Evolutionary conservation across 2,329 filamentous ascomycete species (phyloP).

Genomic region (Aplosporella prunicola): DNA sequence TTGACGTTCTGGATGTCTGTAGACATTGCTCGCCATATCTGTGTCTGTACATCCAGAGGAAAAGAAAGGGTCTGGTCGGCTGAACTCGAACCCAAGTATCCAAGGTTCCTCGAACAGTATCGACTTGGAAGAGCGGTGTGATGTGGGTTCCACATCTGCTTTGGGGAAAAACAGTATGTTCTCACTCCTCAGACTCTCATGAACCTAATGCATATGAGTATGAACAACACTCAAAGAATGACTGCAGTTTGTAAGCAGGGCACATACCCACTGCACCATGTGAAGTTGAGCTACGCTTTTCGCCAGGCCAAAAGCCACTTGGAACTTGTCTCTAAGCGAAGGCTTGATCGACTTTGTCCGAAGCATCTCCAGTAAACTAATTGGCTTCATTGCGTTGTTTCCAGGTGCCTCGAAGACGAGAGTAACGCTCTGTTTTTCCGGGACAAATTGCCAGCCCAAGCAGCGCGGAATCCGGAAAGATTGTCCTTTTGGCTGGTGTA

Average conservation of each 20-base stretch:
- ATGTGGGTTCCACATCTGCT: too few species aligned
- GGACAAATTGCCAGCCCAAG: constrained; percentile 12
- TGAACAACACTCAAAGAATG: too few species aligned
- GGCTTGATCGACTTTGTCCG: background rate
- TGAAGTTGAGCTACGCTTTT: constrained; percentile 13
- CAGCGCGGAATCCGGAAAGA: constrained; percentile 13
- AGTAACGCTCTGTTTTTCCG: background rate
- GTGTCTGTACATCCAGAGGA: constrained; percentile 5
- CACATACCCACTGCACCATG: constrained; percentile 13
- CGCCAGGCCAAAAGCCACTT: constrained; percentile 8
- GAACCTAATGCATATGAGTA: too few species aligned
- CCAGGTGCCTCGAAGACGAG: constrained; percentile 12
- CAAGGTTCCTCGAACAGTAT: constrained; percentile 8
- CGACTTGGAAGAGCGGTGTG: background rate
- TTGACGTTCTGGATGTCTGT: constrained; percentile 25
- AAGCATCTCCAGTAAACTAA: constrained; percentile 9
- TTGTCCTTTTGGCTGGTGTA: constrained; percentile 12
- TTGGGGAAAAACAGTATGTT: constrained; percentile 15
- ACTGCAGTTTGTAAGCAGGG: background rate
- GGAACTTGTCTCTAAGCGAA: constrained; percentile 8
- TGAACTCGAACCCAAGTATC: constrained; percentile 15
- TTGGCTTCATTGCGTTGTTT: background rate
- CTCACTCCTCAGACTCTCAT: constrained; percentile 15
- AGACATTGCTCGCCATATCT: constrained; percentile 11
- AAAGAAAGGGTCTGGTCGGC: constrained; percentile 11